Conservation (phyloP, 176 grass and related monocot genomes). For the Paspalum notatum region DNA sequence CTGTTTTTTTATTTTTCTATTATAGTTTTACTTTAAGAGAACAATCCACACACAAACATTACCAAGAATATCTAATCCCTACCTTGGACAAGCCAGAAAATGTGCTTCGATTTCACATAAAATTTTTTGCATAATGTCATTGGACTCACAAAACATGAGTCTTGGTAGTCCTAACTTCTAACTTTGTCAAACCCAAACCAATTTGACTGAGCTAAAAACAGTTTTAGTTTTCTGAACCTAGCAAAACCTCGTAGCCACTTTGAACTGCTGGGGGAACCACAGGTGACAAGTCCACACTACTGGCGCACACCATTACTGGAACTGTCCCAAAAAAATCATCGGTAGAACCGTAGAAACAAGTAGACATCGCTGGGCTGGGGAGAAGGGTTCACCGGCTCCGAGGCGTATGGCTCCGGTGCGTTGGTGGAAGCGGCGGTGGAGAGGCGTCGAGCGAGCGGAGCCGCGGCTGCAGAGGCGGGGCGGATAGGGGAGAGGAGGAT, state of each 20-base stretch:
- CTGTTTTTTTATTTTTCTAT: neutral
- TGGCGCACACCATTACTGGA: neutral
- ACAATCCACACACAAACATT: neutral
- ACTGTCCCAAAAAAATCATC: neutral
- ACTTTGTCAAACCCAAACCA: neutral
- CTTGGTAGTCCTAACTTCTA: neutral
- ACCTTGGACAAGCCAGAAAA: neutral
- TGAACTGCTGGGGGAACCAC: neutral
- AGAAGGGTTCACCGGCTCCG: slow-evolving; percentile 39
- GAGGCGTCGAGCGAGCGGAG: slow-evolving; percentile 20
- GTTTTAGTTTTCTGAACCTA: neutral
- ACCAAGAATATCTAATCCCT: neutral
- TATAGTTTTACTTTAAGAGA: neutral
- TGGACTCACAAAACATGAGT: neutral
- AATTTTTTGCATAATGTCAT: neutral
- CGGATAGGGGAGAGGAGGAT: neutral
- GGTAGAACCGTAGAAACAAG: neutral
- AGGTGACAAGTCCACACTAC: neutral
- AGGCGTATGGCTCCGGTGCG: slow-evolving; percentile 23
- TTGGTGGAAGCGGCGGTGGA: slow-evolving; percentile 26
- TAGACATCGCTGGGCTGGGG: neutral
- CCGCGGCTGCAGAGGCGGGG: neutral
- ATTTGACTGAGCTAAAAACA: neutral
- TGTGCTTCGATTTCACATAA: neutral
- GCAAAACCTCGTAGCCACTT: neutral